phyloP scores from a whole-genome alignment of 371 early-diverging fungal species.

The Mucor mucedo region DNA sequence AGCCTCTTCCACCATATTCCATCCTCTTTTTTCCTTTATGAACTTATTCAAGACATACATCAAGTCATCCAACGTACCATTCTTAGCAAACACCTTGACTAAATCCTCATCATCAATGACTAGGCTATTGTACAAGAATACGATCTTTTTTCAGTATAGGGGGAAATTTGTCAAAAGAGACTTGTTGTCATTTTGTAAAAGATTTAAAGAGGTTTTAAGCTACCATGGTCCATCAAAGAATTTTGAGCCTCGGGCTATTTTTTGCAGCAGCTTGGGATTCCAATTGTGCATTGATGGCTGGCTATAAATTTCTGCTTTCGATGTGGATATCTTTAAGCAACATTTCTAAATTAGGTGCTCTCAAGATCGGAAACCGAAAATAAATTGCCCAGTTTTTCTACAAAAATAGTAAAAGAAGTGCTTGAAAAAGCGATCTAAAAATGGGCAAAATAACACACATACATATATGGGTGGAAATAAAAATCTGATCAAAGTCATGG shows the following conservation, averaged over 20 bases:
- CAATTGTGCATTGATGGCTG: slow-evolving; percentile 69
- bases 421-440: too few relatives aligned
- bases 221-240: slow-evolving; percentile 70
- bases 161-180: slow-evolving; percentile 38
- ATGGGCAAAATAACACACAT: too few relatives aligned
- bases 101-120: slow-evolving; percentile 51
- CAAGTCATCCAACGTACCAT: slow-evolving; percentile 50
- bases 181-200: slow-evolving; percentile 62
- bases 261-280: slow-evolving; percentile 70
- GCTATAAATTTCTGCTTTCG: slow-evolving; percentile 91
- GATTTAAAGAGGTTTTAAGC: slow-evolving; percentile 54
- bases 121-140: slow-evolving; percentile 69
- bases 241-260: slow-evolving; percentile 90
- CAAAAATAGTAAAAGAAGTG: too few relatives aligned
- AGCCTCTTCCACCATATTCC: slow-evolving; percentile 73
- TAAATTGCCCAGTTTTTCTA: too few relatives aligned
- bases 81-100: slow-evolving; percentile 29
- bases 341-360: too few relatives aligned
- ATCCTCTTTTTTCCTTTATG: slow-evolving; percentile 56
- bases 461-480: too few relatives aligned
- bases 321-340: slow-evolving; percentile 95
- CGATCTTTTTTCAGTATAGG: slow-evolving; percentile 58
- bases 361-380: too few relatives aligned
- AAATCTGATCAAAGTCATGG: too few relatives aligned
- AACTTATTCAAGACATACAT: slow-evolving; percentile 43